These are phyloP conservation scores for Podaxis sp. DNA, from an alignment of 768 basidiomycete genomes.

Conservation along the genomic window DNA sequence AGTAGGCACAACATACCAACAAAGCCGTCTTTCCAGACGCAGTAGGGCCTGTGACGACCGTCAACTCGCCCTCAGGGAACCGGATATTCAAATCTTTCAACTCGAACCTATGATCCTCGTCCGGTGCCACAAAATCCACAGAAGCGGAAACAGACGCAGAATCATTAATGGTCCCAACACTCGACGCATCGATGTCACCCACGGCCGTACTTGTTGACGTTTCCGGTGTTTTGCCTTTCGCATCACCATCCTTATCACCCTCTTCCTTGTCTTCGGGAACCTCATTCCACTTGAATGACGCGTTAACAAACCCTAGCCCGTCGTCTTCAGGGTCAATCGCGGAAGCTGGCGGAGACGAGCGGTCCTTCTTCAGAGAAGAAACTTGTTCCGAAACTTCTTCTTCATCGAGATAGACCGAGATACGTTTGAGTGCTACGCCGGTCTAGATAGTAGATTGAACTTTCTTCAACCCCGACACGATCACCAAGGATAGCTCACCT, in stretches of 20 bases:
- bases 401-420: slow-evolving; percentile 65
- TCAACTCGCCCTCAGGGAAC: slow-evolving; percentile 73
- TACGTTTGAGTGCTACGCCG: slow-evolving; percentile 64
- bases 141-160: slow-evolving; percentile 11
- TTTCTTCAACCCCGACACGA: not conserved
- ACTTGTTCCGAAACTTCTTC: slow-evolving; percentile 70
- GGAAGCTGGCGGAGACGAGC: slow-evolving; percentile 24
- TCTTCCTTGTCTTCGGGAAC: slow-evolving; percentile 32
- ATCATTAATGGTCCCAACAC: not conserved
- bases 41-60: slow-evolving; percentile 76
- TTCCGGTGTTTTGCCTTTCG: slow-evolving; percentile 14
- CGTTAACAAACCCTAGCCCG: slow-evolving; percentile 58
- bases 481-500: slow-evolving; percentile 32
- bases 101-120: slow-evolving; percentile 59
- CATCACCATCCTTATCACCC: slow-evolving; percentile 13
- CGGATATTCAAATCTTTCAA: slow-evolving; percentile 62
- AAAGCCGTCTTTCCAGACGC: slow-evolving; percentile 84
- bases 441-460: slow-evolving; percentile 34
- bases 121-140: slow-evolving; percentile 21
- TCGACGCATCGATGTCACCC: not conserved
- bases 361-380: slow-evolving; percentile 55
- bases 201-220: not conserved
- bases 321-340: slow-evolving; percentile 28
- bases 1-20: slow-evolving; percentile 42
- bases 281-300: slow-evolving; percentile 64